Evolutionary conservation across 306 rosid genomes (phyloP).

Genomic region (Lagenaria siceraria): DNA sequence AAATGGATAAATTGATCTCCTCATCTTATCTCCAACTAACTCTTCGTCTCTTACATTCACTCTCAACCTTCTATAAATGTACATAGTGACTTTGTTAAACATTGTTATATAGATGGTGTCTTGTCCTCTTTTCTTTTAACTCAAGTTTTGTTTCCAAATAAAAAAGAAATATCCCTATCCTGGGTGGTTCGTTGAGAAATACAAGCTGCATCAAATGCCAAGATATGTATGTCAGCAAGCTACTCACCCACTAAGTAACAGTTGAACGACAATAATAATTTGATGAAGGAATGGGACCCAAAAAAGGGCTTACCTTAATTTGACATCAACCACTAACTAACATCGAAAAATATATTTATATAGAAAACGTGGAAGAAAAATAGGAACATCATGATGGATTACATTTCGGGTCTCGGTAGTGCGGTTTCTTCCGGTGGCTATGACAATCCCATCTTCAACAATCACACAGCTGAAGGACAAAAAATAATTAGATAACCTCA

Average conservation of each 20-base stretch:
- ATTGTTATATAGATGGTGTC: background rate
- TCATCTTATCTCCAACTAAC: background rate
- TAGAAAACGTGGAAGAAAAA: background rate
- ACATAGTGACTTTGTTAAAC: background rate
- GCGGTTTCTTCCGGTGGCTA: slow-evolving; percentile 77
- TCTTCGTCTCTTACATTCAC: background rate
- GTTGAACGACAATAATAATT: background rate
- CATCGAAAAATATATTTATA: background rate
- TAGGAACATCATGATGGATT: slow-evolving; percentile 10
- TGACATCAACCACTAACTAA: background rate
- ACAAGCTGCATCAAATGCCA: background rate
- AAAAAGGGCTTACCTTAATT: background rate
- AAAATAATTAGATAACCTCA: slow-evolving; percentile 2
- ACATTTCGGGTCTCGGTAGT: slow-evolving; percentile 82
- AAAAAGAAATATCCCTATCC: background rate
- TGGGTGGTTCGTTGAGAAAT: background rate
- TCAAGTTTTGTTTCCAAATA: background rate
- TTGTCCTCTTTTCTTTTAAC: background rate
- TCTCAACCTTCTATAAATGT: background rate
- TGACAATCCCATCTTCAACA: slow-evolving; percentile 58
- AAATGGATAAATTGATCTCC: background rate
- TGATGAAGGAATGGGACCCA: background rate
- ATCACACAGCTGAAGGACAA: slow-evolving; percentile 61
- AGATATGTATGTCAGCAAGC: background rate
- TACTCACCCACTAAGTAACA: background rate